These are phyloP conservation scores for Turritis glabra DNA, from an alignment of 345 rosid species.

Conservation along the genomic window DNA sequence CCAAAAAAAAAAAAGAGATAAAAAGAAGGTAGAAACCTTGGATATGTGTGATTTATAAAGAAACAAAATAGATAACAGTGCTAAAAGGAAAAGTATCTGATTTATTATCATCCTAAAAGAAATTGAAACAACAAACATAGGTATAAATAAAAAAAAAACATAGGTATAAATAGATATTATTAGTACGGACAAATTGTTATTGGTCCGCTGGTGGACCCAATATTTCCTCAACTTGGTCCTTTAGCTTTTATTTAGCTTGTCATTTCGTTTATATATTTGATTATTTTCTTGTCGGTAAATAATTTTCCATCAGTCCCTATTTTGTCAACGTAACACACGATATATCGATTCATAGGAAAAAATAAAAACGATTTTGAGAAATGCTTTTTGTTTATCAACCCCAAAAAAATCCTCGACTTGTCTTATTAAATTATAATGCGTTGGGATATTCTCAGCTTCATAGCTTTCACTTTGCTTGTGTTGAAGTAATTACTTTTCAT, in stretches of 20 bases:
- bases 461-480: neutral
- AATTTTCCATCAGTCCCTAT: neutral
- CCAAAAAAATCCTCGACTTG: neutral
- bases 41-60: neutral
- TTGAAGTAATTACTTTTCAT: no score
- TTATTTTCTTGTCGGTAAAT: conserved; percentile 15
- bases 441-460: neutral
- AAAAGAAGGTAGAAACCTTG: neutral
- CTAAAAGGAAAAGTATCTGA: neutral
- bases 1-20: neutral
- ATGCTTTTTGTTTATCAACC: neutral
- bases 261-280: neutral
- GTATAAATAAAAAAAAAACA: conserved; percentile 26
- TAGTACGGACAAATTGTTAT: conserved; percentile 31
- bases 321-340: conserved; percentile 21
- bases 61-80: conserved; percentile 20
- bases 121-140: conserved; percentile 27
- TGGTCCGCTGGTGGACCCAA: conserved; percentile 28
- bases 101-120: conserved; percentile 23
- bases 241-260: conserved; percentile 5
- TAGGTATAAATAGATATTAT: conserved; percentile 30
- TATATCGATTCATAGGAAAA: neutral
- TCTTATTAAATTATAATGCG: neutral
- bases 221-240: conserved; percentile 32
- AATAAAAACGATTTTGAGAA: neutral